Base-by-base conservation (phyloP, 495 filamentous ascomycete species). In the Penicillium simplicissimum region DNA sequence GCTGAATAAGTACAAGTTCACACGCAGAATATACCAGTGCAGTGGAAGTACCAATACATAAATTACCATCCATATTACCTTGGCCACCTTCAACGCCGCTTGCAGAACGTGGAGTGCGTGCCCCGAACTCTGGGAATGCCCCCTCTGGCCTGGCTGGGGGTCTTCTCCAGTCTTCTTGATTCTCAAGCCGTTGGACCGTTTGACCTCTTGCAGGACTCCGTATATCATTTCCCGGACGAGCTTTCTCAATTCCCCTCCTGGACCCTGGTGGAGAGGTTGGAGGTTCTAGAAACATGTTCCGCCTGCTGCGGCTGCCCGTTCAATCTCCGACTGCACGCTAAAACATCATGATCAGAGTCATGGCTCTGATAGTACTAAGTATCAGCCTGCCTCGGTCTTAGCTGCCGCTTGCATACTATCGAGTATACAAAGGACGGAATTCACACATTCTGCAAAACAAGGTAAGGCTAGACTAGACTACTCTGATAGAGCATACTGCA, bases 91-190 rank as follows among this genome's bases (percentile, higher is more conserved):
- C 56, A 61, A 61, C 68, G 59, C 69, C 69, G 69, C 58, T 64
- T 72, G 67, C 69, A 72, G 69, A 67, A 65, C 63, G 62, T 68
- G 60, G 63, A 71, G 69, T 71, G 69, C 69, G 69, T 72, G 69
- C 54, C 62, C 65, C 60, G 60, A 62, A 51, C 57, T 28, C 49
- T 60, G 59, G 64, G 64, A 67, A 66, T 65, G 59, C 49, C 66
- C 63, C 65, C 45, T 40, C 2, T 58, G 35, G 28, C 4, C 42
- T 43, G 19, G 17, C 11, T 1, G 11, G 17, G 8, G 21, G 21
- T 52, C 28, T 25, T 53, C 9, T 48, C 52, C 38, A 28, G 14
- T 19, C 0, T 17, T 15, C 21, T 28, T 42, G 40, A 13, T 13
- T 42, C 40, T 42, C 8, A 9, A 19, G 40, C 3, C 6, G 28